Evolutionary conservation across 768 basidiomycete genomes (phyloP).

Genomic region (Flagelloscypha sp.): DNA sequence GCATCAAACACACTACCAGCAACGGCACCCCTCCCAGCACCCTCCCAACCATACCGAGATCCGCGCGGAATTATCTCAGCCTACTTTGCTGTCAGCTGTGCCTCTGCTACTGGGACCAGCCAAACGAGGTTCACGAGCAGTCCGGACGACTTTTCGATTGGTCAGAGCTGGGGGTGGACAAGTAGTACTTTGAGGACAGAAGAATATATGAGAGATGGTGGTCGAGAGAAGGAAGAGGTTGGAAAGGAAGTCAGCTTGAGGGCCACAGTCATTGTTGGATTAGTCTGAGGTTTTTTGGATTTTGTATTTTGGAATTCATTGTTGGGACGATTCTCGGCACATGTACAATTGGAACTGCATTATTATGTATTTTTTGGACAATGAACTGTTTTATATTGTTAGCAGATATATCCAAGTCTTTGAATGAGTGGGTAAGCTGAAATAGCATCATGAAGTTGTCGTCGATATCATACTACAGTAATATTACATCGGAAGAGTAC

Average conservation of each 20-base stretch:
- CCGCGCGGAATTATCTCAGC: constrained; percentile 63
- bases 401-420: too few relatives aligned
- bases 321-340: too few relatives aligned
- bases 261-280: constrained; percentile 71
- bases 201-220: constrained; percentile 37
- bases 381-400: too few relatives aligned
- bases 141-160: constrained; percentile 77
- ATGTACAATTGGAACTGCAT: too few relatives aligned
- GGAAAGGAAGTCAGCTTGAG: constrained; percentile 57
- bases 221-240: constrained; percentile 21
- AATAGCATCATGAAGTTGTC: too few relatives aligned
- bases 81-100: constrained; percentile 79
- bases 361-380: too few relatives aligned
- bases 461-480: too few relatives aligned
- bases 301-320: too few relatives aligned
- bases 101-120: constrained; percentile 71
- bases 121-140: constrained; percentile 79
- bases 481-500: too few relatives aligned
- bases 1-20: constrained; percentile 25
- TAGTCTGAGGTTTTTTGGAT: constrained; percentile 38
- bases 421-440: too few relatives aligned
- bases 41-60: constrained; percentile 68
- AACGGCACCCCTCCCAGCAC: constrained; percentile 37
- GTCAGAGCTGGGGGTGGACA: constrained; percentile 95
- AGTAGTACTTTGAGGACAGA: constrained; percentile 45